A percentile compares a stretch with the other conserved stretches of the same genome.
Conservation (phyloP, 495 filamentous ascomycete genomes). For the Hypoxylon cercidicola region DNA sequence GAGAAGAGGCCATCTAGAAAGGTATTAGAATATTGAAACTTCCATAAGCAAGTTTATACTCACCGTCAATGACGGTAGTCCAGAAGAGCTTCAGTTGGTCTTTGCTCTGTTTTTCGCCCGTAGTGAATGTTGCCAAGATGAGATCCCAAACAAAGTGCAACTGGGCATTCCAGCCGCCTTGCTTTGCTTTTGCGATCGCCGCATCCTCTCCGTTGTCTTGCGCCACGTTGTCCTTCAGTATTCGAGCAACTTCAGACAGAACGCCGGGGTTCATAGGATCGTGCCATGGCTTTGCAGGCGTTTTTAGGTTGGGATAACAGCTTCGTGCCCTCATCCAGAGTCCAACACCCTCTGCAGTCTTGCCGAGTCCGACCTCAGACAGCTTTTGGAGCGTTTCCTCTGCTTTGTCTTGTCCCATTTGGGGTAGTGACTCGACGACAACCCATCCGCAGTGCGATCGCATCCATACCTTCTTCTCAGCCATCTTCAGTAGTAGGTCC, state of each 20-base stretch:
- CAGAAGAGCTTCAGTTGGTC: conserved; percentile 81
- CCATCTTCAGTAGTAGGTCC: conserved; percentile 66
- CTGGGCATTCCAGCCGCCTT: conserved; percentile 78
- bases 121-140: conserved; percentile 65
- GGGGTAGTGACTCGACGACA: conserved; percentile 60
- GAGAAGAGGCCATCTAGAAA: conserved; percentile 80
- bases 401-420: conserved; percentile 63
- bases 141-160: conserved; percentile 90
- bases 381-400: conserved; percentile 71
- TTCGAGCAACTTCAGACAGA: conserved; percentile 69
- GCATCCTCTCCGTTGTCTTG: conserved; percentile 61
- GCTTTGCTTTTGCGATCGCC: conserved; percentile 52
- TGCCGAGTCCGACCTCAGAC: conserved; percentile 69
- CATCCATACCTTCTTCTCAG: conserved; percentile 82
- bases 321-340: conserved; percentile 80
- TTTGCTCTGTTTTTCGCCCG: conserved; percentile 44
- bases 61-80: conserved; percentile 87
- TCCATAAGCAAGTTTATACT: conserved; percentile 48
- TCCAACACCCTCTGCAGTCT: conserved; percentile 86
- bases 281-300: conserved; percentile 79
- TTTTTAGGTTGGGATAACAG: conserved; percentile 68
- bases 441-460: conserved; percentile 86
- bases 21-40: conserved; percentile 1
- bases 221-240: conserved; percentile 79
- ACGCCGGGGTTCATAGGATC: conserved; percentile 76